Evolutionary conservation across 495 filamentous ascomycete genomes (phyloP), one percentile per base, ranked within the genome.

Genomic region (Hypomontagnella monticulosa): DNA sequence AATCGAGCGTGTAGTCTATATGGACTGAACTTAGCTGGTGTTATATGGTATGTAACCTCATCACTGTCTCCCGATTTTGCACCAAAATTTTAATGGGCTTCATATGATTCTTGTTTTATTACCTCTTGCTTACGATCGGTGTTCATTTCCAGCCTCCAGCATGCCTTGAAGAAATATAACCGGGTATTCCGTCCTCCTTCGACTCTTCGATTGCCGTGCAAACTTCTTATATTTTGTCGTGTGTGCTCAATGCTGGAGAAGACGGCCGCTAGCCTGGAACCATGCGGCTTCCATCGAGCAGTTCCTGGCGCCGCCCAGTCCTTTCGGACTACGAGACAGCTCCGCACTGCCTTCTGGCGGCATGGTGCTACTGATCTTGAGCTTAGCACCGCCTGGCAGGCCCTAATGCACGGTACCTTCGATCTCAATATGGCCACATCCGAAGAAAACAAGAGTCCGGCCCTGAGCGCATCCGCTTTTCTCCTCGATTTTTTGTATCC

Each of bases 221-320:
- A 58, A 41, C 49, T 41, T 19, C 32, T 1, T 47, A 23, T n/a
- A n/a, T n/a, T n/a, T n/a, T 37, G 30, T 40, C 43, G 48, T 23
- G 34, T 54, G 6, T 34, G 62, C 71, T 71, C 81, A 72, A 96
- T 96, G 92, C 89, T 94, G 77, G 91, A 96, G 89, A 89, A 88
- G 75, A 89, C 89, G 54, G 86, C 87, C 59, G 84, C 85, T 80
- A 90, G 86, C 80, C 83, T 93, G 76, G 87, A 93, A 84, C 86
- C 85, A 80, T 90, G 88, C 83, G 86, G 85, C 73, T 74, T 84
- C 76, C 85, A 86, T 73, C 83, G 84, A 78, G 81, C 90, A 67
- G 77, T 92, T 65, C 89, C 85, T 69, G 79, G 81, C 57, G 71
- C 83, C 34, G 80, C 78, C 41, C 80, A 79, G 61, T 74, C 81